Conservation (phyloP, 2,329 filamentous ascomycete species). For the Hysterium pulicare region DNA sequence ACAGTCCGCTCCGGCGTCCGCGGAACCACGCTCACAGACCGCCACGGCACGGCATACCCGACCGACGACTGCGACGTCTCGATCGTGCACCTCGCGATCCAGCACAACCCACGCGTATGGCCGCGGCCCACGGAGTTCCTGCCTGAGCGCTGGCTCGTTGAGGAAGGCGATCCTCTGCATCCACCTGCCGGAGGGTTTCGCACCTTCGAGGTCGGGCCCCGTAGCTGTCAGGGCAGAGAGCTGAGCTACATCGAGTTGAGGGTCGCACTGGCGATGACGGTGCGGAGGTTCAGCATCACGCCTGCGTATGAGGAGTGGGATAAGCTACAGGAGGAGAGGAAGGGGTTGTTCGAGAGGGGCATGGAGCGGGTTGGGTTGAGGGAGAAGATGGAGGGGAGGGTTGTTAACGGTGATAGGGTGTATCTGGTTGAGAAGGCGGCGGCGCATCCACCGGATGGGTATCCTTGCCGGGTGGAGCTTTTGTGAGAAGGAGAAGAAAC, state of each 20-base stretch:
- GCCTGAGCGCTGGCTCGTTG: constrained; percentile 20
- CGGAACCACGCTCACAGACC: constrained; percentile 13
- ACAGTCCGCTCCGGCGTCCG: constrained; percentile 18
- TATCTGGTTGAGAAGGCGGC: constrained; percentile 1
- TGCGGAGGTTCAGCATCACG: constrained; percentile 15
- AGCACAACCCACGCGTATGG: constrained; percentile 15
- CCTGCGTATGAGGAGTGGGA: constrained; percentile 3
- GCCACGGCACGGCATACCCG: constrained; percentile 9
- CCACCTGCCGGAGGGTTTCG: constrained; percentile 23
- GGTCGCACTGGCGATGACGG: constrained; percentile 16
- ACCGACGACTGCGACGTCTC: constrained; percentile 13
- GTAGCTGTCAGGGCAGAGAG: constrained; percentile 35
- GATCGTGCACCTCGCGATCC: constrained; percentile 8
- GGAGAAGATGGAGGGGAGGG: background rate
- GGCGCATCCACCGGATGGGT: background rate
- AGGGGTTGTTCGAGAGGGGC: background rate
- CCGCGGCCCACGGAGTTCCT: constrained; percentile 14
- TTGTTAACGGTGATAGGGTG: background rate
- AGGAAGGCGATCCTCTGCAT: constrained; percentile 5
- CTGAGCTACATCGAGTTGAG: constrained; percentile 35
- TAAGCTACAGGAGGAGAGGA: background rate
- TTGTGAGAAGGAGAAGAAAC: too few relatives aligned
- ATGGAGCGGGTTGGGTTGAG: background rate
- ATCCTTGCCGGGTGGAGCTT: constrained; percentile 37
- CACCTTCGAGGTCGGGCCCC: constrained; percentile 39